Evolutionary conservation across 352 stramenopile species (phyloP), one percentile per base, ranked within the genome.

Genomic region (Phytophthora capsici): DNA sequence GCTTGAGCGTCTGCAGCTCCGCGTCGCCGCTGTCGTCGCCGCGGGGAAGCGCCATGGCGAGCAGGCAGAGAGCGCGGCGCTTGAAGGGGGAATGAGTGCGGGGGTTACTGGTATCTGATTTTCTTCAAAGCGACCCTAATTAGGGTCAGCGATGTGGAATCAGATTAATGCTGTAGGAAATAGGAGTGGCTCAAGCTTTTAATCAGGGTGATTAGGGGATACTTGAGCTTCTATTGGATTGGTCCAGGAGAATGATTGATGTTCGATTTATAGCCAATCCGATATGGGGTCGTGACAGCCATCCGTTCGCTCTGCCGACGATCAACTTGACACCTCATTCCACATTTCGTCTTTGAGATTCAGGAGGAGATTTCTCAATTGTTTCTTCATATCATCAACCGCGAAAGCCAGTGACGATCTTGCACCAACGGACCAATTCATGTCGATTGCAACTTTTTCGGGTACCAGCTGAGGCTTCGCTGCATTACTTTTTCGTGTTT

Each of bases 401-500:
- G 51, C 52, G 52, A 62, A 82, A 86, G 80, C 82, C 84, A 74
- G 60, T 93, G 84, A 93, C 69, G 80, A 90, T 86, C 38, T 66
- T 84, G 80, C 84, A 70, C 81, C 66, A 57, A 89, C 84, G 84
- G 82, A 93, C 82, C 82, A 93, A 91, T 91, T 90, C 82, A 93
- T 88, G 84, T 88, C 84, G 84, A 93, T 93, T 91, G 80, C 84
- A 91, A 89, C 70, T 85, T 89, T 93, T 93, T 93, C 84, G 84
- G 84, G 84, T 93, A 93, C 84, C 84, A 91, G 44, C 84, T 89
- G 82, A 93, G 84, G 82, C 84, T 90, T 93, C 69, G 43, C 32
- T 34, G 8, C 40, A 50, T 6, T 53, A 60, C 16, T 10, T 30
- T 10, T 66, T 9, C n/a, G 12, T 66, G 41, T 62, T 17, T 37